These are phyloP conservation scores for Peronosclerospora sorghi DNA, from an alignment of 352 stramenopile genomes.

Conservation along the genomic window DNA sequence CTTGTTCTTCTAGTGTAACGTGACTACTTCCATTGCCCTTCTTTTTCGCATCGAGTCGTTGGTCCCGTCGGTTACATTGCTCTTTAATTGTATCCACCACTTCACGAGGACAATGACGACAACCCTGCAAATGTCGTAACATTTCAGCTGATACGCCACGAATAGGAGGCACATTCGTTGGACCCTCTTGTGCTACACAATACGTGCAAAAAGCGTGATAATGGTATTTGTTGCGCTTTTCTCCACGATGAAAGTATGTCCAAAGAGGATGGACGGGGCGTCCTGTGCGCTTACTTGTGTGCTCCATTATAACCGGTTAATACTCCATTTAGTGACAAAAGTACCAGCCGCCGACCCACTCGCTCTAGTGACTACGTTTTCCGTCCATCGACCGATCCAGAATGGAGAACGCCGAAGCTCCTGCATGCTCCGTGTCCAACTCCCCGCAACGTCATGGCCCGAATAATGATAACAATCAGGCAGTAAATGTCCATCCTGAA, in stretches of 20 bases:
- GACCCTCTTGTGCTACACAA: slow-evolving; percentile 50
- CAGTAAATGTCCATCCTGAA: slow-evolving; percentile 16
- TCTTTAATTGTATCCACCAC: slow-evolving; percentile 54
- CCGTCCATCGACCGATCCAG: slow-evolving; percentile 1
- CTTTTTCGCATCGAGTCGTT: slow-evolving; percentile 17
- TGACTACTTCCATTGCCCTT: not conserved
- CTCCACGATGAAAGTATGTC: slow-evolving; percentile 72
- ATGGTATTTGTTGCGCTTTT: slow-evolving; percentile 80
- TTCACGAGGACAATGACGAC: slow-evolving; percentile 48
- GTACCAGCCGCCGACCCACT: not conserved
- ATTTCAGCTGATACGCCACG: slow-evolving; percentile 72
- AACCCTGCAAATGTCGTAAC: slow-evolving; percentile 70
- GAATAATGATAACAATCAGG: slow-evolving; percentile 7
- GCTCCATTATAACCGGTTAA: not conserved
- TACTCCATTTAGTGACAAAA: not conserved
- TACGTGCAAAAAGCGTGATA: slow-evolving; percentile 80
- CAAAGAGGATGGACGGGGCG: slow-evolving; percentile 64
- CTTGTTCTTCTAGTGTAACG: slow-evolving; percentile 8
- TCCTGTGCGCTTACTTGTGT: slow-evolving; percentile 47
- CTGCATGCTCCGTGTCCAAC: slow-evolving; percentile 29
- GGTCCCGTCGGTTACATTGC: slow-evolving; percentile 38
- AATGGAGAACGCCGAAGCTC: slow-evolving; percentile 27
- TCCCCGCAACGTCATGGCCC: slow-evolving; percentile 17
- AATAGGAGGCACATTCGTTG: slow-evolving; percentile 46
- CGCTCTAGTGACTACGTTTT: not conserved